Percentiles rank a stretch among this genome's conserved stretches.
phyloP scores from a whole-genome alignment of 108 stramenopile genomes.

The Stephanodiscus minutulus region DNA sequence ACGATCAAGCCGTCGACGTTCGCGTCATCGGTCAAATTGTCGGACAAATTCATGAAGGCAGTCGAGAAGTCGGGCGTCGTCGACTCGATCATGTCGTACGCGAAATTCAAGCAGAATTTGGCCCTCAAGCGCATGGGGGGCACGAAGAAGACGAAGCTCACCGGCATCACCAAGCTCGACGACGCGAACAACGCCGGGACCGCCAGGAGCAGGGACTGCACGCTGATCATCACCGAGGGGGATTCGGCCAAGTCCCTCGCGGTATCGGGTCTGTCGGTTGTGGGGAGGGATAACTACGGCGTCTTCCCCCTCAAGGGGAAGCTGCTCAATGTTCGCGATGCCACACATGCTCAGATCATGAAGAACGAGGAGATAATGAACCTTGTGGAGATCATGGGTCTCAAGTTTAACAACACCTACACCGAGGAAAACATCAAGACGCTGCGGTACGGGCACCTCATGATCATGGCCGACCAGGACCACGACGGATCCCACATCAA shows the following conservation, averaged over 20 bases:
- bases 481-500: slow-evolving; percentile 99
- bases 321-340: slow-evolving; percentile 97
- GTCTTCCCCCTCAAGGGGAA: slow-evolving; percentile 98
- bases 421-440: slow-evolving; percentile 80
- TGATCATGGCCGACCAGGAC: slow-evolving; percentile 99
- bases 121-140: slow-evolving; percentile 93
- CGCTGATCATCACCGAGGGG: slow-evolving; percentile 95
- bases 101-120: slow-evolving; percentile 89
- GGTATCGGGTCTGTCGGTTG: slow-evolving; percentile 90
- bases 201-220: slow-evolving; percentile 90
- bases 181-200: slow-evolving; percentile 96
- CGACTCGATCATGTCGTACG: slow-evolving; percentile 78
- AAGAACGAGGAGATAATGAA: slow-evolving; percentile 98
- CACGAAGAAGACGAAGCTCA: slow-evolving; percentile 91
- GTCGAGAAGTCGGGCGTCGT: slow-evolving; percentile 94
- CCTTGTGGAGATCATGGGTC: slow-evolving; percentile 96
- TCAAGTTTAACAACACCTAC: slow-evolving; percentile 92
- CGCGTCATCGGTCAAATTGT: slow-evolving; percentile 74
- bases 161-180: slow-evolving; percentile 96
- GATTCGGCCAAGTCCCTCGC: slow-evolving; percentile 96
- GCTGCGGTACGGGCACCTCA: slow-evolving; percentile 95
- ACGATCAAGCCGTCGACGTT: slow-evolving; percentile 83
- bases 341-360: slow-evolving; percentile 76
- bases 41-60: slow-evolving; percentile 85
- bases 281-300: slow-evolving; percentile 91